These are phyloP conservation scores for Phytopythium helicoides DNA, from an alignment of 352 stramenopile genomes.

Conservation along the genomic window DNA sequence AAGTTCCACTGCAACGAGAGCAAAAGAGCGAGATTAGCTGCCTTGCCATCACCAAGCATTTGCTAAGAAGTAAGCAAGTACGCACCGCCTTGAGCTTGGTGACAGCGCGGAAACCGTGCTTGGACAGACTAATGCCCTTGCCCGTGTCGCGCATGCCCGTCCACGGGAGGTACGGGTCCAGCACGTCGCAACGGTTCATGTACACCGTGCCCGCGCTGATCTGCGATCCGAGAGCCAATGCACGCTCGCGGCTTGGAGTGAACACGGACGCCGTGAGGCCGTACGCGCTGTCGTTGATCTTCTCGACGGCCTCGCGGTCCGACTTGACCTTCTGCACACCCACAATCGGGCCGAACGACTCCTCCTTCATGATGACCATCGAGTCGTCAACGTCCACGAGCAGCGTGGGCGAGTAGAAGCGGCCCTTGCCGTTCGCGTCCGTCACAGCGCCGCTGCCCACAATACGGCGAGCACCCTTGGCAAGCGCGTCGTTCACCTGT, in stretches of 20 bases:
- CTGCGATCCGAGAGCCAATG: slow-evolving; percentile 45
- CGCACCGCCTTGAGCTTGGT: slow-evolving; percentile 83
- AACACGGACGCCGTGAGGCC: slow-evolving; percentile 80
- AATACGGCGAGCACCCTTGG: slow-evolving; percentile 62
- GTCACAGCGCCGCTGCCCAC: slow-evolving; percentile 39
- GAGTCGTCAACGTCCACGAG: slow-evolving; percentile 59
- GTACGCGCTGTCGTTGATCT: slow-evolving; percentile 82
- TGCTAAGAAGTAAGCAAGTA: no score
- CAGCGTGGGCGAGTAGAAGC: slow-evolving; percentile 79
- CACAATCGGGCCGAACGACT: slow-evolving; percentile 84
- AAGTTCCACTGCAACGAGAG: no score
- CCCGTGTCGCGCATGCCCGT: slow-evolving; percentile 72
- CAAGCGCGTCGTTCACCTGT: slow-evolving; percentile 71
- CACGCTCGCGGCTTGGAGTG: slow-evolving; percentile 52
- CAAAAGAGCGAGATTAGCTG: no score
- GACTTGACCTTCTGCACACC: slow-evolving; percentile 68
- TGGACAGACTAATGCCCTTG: slow-evolving; percentile 80
- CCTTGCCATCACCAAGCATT: no score
- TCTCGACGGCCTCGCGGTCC: slow-evolving; percentile 66
- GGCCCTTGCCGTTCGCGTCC: slow-evolving; percentile 50
- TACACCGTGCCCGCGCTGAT: slow-evolving; percentile 78
- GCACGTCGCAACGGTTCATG: slow-evolving; percentile 84
- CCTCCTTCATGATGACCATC: slow-evolving; percentile 81
- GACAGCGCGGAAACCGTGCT: slow-evolving; percentile 76
- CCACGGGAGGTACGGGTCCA: slow-evolving; percentile 84